Evolutionary conservation across 257 asterid species (phyloP).

Genomic region (Striga asiatica): DNA sequence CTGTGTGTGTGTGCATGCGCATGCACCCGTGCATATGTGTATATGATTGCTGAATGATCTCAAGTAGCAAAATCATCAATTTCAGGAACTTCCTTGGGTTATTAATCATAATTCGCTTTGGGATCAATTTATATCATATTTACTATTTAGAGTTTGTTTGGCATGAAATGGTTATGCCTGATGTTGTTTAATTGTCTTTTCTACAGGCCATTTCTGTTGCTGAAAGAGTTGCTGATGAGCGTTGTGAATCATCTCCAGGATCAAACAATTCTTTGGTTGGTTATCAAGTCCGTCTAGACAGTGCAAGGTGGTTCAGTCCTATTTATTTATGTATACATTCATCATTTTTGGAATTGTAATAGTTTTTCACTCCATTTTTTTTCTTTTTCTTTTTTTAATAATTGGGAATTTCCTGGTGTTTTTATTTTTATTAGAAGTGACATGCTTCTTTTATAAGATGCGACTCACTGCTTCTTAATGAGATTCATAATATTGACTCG

Average conservation of each 20-base stretch:
- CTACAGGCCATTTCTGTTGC: constrained; percentile 95
- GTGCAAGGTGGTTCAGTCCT: constrained; percentile 61
- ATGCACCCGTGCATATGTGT: no score
- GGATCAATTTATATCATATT: no score
- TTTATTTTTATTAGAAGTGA: not conserved
- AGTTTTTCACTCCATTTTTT: not conserved
- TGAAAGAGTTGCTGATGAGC: constrained; percentile 96
- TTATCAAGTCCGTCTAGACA: constrained; percentile 96
- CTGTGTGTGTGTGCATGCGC: no score
- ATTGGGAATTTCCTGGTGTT: not conserved
- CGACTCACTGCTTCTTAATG: not conserved
- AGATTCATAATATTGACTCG: not conserved
- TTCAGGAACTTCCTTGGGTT: no score
- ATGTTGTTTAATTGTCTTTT: constrained; percentile 8
- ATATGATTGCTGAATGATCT: no score
- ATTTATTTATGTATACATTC: not conserved
- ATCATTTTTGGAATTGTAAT: not conserved
- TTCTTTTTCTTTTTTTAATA: not conserved
- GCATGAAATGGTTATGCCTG: constrained; percentile 11
- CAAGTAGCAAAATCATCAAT: no score
- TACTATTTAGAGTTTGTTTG: not conserved
- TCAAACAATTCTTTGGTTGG: constrained; percentile 84
- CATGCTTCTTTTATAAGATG: not conserved
- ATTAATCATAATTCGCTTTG: no score
- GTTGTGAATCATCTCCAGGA: constrained; percentile 90